A percentile compares a stretch with the other conserved stretches of the same genome.
Conservation (phyloP, 768 basidiomycete species). For the Ramaria sp. region DNA sequence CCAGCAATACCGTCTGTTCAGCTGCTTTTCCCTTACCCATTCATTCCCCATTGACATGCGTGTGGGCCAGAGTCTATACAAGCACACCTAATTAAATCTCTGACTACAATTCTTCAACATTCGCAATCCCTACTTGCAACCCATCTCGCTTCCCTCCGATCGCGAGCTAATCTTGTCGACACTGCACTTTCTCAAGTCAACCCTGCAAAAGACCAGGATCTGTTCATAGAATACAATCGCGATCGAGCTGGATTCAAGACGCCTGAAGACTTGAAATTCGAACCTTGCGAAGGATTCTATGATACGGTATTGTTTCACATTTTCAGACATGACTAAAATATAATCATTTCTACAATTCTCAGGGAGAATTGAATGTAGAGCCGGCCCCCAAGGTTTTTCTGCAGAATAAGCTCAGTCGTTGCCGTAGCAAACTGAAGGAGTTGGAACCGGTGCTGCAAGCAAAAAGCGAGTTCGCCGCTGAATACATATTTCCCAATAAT, state of each 20-base stretch:
- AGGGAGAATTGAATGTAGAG: slow-evolving; percentile 58
- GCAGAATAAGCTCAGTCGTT: slow-evolving; percentile 64
- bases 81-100: slow-evolving; percentile 44
- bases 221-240: slow-evolving; percentile 66
- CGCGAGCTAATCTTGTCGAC: slow-evolving; percentile 36
- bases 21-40: background rate
- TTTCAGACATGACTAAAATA: background rate
- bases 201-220: slow-evolving; percentile 48
- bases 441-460: slow-evolving; percentile 42
- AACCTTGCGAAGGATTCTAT: slow-evolving; percentile 64
- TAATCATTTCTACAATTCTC: background rate
- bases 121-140: slow-evolving; percentile 47
- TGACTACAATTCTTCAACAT: slow-evolving; percentile 43
- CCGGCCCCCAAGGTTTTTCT: slow-evolving; percentile 64
- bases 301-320: slow-evolving; percentile 46
- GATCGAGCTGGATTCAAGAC: slow-evolving; percentile 42
- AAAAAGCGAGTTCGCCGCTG: slow-evolving; percentile 40
- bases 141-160: slow-evolving; percentile 51
- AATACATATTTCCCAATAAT: background rate
- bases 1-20: slow-evolving; percentile 60
- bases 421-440: slow-evolving; percentile 53
- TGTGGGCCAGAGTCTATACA: slow-evolving; percentile 53
- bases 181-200: slow-evolving; percentile 41
- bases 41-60: background rate
- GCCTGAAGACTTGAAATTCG: slow-evolving; percentile 63